Base-by-base conservation (phyloP, 2,329 filamentous ascomycete genomes). In the Aspergillus phoenicis region DNA sequence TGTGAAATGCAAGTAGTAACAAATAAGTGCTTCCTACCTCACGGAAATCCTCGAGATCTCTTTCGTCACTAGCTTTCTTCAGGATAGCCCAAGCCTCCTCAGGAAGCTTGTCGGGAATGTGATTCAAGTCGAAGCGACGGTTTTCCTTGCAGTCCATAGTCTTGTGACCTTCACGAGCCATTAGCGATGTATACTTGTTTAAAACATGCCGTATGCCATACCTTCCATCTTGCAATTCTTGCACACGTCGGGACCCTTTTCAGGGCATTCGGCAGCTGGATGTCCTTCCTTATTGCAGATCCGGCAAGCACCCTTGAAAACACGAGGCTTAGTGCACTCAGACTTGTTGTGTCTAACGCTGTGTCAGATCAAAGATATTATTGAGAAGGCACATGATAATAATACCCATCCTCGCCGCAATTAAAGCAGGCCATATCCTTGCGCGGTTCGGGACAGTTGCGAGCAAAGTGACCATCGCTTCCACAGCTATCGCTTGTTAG, bases 41-140 rank as follows among this genome's bases (percentile, higher is more conserved):
- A 45, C 79, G 81, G 69, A 86, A 85, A 22, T 79, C 77, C 17
- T 81, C 80, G 5, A 86, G 71, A 45, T 86, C 83, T 39, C 75
- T 77, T 8, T 76, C 77, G 7, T 78, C 72, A 49, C 81, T 82
- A 3, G 84, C 82, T 45, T 79, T 73, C 64, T 82, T 78, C 58
- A 87, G 70, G 38, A 75, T 67, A 2, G 65, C 71, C 84, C 84
- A 86, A 2, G 83, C 83, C 53, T 82, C 79, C 22, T 79, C 77
- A 5, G 81, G 76, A 20, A 74, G 68, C 69, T 81, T 76, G 64
- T 84, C 82, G 1, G 81, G 75, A 38, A 85, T 66, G 20, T 76
- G 69, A 49, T 75, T 73, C 30, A 74, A 62, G 57, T 83, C 78
- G 45, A 83, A 75, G 38, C 76, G 74, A 56, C 80, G 80, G 36